These are phyloP conservation scores for Sphaerosporella brunnea DNA, from an alignment of 495 filamentous ascomycete genomes.

Conservation along the genomic window DNA sequence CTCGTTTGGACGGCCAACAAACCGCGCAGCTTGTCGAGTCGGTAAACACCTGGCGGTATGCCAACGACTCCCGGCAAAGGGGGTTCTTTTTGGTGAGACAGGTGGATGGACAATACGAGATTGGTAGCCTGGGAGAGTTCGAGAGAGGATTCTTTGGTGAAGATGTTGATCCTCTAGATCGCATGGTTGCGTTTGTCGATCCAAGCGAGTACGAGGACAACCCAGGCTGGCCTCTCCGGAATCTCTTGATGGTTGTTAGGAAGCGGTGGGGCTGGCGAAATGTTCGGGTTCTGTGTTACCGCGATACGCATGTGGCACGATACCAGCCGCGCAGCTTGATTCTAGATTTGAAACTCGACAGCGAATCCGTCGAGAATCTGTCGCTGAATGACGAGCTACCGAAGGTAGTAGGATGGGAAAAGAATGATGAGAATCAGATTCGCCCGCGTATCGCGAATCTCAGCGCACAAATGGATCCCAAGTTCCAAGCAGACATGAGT, in stretches of 20 bases:
- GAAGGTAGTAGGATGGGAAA: conserved; percentile 89
- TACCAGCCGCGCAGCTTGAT: conserved; percentile 67
- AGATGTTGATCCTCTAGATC: conserved; percentile 45
- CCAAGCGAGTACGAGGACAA: conserved; percentile 73
- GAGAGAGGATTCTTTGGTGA: conserved; percentile 71
- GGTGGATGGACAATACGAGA: conserved; percentile 39
- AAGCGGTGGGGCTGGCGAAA: conserved; percentile 59
- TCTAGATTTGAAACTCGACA: conserved; percentile 44
- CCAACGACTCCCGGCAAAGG: conserved; percentile 59
- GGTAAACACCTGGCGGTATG: conserved; percentile 72
- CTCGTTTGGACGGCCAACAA: conserved; percentile 43
- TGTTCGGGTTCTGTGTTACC: conserved; percentile 77
- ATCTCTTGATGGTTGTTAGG: conserved; percentile 69
- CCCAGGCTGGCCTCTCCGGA: conserved; percentile 84
- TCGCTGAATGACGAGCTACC: conserved; percentile 37
- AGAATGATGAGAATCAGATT: conserved; percentile 56
- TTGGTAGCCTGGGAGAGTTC: conserved; percentile 56
- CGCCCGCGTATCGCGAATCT: conserved; percentile 59
- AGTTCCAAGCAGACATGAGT: conserved; percentile 75
- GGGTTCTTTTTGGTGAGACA: conserved; percentile 89
- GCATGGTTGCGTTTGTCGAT: conserved; percentile 73
- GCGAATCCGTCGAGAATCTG: conserved; percentile 20
- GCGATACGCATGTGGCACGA: conserved; percentile 57
- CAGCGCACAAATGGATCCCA: conserved; percentile 80
- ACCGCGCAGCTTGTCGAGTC: conserved; percentile 55